phyloP scores from a whole-genome alignment of 768 basidiomycete species.

The Suillus occidentalis region DNA sequence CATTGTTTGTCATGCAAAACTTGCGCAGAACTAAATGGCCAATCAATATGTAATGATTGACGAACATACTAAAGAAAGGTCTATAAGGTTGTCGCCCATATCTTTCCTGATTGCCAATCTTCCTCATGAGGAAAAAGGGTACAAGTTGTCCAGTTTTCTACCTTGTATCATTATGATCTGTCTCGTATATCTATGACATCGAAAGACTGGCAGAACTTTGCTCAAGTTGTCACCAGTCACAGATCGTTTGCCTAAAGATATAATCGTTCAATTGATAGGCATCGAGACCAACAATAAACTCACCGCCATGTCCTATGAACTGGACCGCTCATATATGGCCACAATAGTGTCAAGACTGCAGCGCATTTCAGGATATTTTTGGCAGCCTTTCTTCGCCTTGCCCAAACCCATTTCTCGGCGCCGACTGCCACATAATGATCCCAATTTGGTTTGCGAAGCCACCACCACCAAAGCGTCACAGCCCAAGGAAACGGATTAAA shows the following conservation, averaged over 20 bases:
- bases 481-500: conserved; percentile 42
- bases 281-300: not conserved
- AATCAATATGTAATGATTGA: not conserved
- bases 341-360: conserved; percentile 7
- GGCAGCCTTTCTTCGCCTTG: conserved; percentile 7
- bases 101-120: not conserved
- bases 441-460: conserved; percentile 37
- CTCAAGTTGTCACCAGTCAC: not conserved
- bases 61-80: not conserved
- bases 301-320: not conserved
- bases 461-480: conserved; percentile 33
- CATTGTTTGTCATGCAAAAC: too few species aligned
- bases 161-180: too few species aligned
- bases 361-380: conserved; percentile 7
- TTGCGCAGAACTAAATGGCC: too few species aligned
- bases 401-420: conserved; percentile 37
- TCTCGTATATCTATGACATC: not conserved
- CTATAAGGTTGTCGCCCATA: too few species aligned
- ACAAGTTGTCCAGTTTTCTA: not conserved
- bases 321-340: conserved; percentile 12
- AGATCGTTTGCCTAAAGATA: not conserved
- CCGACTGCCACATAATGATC: conserved; percentile 35
- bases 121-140: too few species aligned
- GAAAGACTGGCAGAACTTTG: not conserved
- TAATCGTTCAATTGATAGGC: not conserved